These are phyloP conservation scores for Penicillium hesseltinei DNA, from an alignment of 2,329 filamentous ascomycete genomes.

Conservation along the genomic window DNA sequence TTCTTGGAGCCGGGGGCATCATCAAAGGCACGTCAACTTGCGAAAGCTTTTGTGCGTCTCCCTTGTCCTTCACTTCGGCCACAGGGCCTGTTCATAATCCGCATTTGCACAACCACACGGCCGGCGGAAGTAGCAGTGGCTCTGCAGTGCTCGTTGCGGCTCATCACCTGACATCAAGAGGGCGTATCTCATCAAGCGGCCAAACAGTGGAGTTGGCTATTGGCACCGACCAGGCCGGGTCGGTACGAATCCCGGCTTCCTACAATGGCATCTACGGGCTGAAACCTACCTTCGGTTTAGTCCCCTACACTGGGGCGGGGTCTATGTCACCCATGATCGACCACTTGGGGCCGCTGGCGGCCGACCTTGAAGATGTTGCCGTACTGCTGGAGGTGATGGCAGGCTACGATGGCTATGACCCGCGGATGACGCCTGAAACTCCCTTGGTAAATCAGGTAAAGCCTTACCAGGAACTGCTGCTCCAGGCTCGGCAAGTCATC, in stretches of 20 bases:
- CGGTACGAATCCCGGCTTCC: constrained; percentile 40
- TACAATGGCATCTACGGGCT: constrained; percentile 46
- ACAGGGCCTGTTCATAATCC: constrained; percentile 41
- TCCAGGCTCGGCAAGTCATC: background rate
- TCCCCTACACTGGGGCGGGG: constrained; percentile 52
- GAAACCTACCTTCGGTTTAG: constrained; percentile 51
- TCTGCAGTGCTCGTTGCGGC: constrained; percentile 29
- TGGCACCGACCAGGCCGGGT: constrained; percentile 43
- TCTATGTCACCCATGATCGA: constrained; percentile 45
- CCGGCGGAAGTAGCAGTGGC: constrained; percentile 41
- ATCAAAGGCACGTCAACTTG: constrained; percentile 40
- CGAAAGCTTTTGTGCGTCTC: constrained; percentile 40
- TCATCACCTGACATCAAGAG: constrained; percentile 16
- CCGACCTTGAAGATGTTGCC: constrained; percentile 45
- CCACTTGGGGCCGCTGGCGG: constrained; percentile 49
- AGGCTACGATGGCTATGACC: constrained; percentile 52
- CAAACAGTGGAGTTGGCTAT: constrained; percentile 37
- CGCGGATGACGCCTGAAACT: constrained; percentile 41
- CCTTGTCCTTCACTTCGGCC: constrained; percentile 38
- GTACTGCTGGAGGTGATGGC: constrained; percentile 46
- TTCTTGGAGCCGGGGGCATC: constrained; percentile 35
- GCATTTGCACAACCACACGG: constrained; percentile 31
- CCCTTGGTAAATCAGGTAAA: constrained; percentile 35
- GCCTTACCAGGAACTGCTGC: constrained; percentile 33
- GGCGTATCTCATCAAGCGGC: constrained; percentile 16